Evolutionary conservation across 805 yeast species (phyloP).

Genomic region (Metschnikowia proteae): DNA sequence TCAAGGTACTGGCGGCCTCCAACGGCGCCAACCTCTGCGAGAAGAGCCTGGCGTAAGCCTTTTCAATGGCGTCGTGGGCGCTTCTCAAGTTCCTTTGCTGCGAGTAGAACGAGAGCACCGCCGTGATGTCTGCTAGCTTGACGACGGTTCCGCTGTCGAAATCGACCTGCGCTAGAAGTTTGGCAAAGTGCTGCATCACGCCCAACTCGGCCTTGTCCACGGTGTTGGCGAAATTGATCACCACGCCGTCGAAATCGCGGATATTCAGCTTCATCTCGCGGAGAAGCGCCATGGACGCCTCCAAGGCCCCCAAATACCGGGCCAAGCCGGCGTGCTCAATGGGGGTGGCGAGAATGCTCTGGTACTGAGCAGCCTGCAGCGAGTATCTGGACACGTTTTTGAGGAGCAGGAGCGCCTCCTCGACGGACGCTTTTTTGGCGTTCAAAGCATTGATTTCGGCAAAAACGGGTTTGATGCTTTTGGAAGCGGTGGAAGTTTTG

Average conservation of each 20-base stretch:
- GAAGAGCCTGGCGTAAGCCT: conserved; percentile 9
- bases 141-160: conserved; percentile 6
- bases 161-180: conserved; percentile 11
- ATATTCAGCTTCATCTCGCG: conserved; percentile 40
- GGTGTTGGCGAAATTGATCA: conserved; percentile 53
- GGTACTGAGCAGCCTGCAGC: conserved; percentile 38
- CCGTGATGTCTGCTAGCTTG: conserved; percentile 9
- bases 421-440: conserved; percentile 53
- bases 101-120: conserved; percentile 12
- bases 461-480: conserved; percentile 68
- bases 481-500: conserved; percentile 53
- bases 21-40: conserved; percentile 22
- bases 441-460: conserved; percentile 56
- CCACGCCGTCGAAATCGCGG: conserved; percentile 62
- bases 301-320: conserved; percentile 30
- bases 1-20: conserved; percentile 45
- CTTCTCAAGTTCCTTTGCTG: conserved; percentile 9
- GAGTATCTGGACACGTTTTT: conserved; percentile 53
- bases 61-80: conserved; percentile 16
- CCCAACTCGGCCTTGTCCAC: conserved; percentile 56
- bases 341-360: conserved; percentile 30
- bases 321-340: conserved; percentile 40
- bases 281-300: conserved; percentile 44
- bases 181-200: conserved; percentile 47
- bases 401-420: conserved; percentile 49